A percentile compares a stretch with the other conserved stretches of the same genome.
Conservation (phyloP, 1,284 basidiomycete species). For the Heterobasidion irregulare region DNA sequence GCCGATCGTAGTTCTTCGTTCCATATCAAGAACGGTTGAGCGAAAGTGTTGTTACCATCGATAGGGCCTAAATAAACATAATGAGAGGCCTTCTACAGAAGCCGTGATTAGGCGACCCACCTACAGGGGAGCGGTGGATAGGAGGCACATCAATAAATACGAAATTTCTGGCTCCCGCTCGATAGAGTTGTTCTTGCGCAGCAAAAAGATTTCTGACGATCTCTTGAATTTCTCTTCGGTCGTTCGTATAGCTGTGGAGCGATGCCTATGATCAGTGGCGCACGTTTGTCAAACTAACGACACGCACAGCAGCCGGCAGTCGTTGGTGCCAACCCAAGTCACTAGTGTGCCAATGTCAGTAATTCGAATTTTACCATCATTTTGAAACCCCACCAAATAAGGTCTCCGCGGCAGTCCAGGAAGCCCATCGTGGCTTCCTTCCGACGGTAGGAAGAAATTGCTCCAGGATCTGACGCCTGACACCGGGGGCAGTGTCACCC, state of each 20-base stretch:
- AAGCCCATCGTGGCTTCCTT: slow-evolving; percentile 26
- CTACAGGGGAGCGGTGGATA: slow-evolving; percentile 35
- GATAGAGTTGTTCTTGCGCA: slow-evolving; percentile 35
- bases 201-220: slow-evolving; percentile 26
- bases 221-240: slow-evolving; percentile 9
- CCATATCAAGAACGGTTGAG: slow-evolving; percentile 26
- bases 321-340: slow-evolving; percentile 55
- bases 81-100: too few relatives aligned
- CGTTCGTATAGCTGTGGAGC: slow-evolving; percentile 5
- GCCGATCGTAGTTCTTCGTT: slow-evolving; percentile 27
- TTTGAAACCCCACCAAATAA: slow-evolving; percentile 22
- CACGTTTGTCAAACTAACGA: background rate
- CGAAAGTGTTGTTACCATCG: slow-evolving; percentile 4
- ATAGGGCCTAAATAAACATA: slow-evolving; percentile 1
- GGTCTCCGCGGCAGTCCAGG: slow-evolving; percentile 29
- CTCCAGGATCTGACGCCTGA: slow-evolving; percentile 26
- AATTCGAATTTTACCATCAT: background rate
- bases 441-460: slow-evolving; percentile 28
- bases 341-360: slow-evolving; percentile 16
- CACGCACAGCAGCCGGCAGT: slow-evolving; percentile 23
- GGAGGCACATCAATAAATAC: slow-evolving; percentile 52
- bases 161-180: slow-evolving; percentile 46
- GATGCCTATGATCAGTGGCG: background rate
- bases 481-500: slow-evolving; percentile 30
- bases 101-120: slow-evolving; percentile 23